Evolutionary conservation across 139 green algal species (phyloP).

Genomic region (Picochlorum sp.): DNA sequence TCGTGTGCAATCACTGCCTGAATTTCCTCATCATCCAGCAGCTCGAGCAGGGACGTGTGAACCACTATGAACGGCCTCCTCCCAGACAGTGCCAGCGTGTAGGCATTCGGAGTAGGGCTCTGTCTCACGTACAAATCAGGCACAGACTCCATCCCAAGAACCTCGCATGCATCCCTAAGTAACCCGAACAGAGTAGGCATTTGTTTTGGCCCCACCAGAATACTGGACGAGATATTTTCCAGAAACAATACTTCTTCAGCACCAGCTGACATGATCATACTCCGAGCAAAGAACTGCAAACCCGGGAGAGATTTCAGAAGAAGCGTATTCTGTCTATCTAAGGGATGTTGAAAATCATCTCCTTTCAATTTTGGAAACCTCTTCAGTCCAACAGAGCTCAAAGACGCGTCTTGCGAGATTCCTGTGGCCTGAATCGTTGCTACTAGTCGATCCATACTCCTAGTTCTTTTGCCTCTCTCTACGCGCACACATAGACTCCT

Average conservation of each 20-base stretch:
- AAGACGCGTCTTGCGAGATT: no score
- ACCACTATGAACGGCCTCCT: slow-evolving; percentile 89
- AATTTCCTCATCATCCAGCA: slow-evolving; percentile 76
- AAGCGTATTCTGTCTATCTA: slow-evolving; percentile 90
- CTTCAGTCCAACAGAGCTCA: no score
- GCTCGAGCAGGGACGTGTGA: slow-evolving; percentile 87
- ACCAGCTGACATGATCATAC: slow-evolving; percentile 40
- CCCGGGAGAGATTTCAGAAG: slow-evolving; percentile 73
- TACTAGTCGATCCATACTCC: no score
- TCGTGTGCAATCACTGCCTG: slow-evolving; percentile 74
- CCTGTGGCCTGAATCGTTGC: no score
- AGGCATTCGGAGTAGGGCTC: slow-evolving; percentile 83
- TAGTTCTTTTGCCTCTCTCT: no score
- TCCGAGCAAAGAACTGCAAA: slow-evolving; percentile 64
- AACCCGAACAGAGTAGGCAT: slow-evolving; percentile 67
- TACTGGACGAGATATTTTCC: slow-evolving; percentile 84
- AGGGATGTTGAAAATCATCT: slow-evolving; percentile 66
- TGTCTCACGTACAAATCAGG: slow-evolving; percentile 84
- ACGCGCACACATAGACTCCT: no score
- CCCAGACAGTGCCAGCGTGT: slow-evolving; percentile 86
- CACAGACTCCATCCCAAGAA: slow-evolving; percentile 68
- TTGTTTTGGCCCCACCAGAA: slow-evolving; percentile 68
- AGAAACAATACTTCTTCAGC: slow-evolving; percentile 62
- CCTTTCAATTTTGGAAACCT: slow-evolving; percentile 5
- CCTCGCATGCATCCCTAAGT: slow-evolving; percentile 55